Evolutionary conservation across 768 basidiomycete species (phyloP).

Genomic region (Leccinum arenicola): DNA sequence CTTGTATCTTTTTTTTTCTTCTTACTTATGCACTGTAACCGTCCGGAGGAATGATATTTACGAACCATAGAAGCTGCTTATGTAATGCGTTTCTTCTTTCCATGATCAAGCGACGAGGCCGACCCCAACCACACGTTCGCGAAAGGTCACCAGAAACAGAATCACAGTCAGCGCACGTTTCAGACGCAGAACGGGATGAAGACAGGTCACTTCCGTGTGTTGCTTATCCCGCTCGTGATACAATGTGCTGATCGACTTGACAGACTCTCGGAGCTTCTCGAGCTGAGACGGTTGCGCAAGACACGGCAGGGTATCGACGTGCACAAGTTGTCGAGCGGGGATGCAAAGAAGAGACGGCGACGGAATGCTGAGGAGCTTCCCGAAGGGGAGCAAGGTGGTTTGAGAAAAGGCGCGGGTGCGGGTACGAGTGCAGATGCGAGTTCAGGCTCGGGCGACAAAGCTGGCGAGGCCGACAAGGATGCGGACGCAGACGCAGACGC

Average conservation of each 20-base stretch:
- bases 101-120: constrained; percentile 75
- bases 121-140: constrained; percentile 49
- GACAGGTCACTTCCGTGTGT: constrained; percentile 45
- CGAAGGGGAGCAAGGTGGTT: constrained; percentile 56
- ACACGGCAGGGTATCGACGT: constrained; percentile 82
- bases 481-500: constrained; percentile 36
- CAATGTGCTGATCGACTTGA: not conserved
- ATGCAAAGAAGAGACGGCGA: constrained; percentile 69
- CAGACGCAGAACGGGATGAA: constrained; percentile 23
- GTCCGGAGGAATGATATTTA: too few species aligned
- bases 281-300: constrained; percentile 74
- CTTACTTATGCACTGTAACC: not conserved
- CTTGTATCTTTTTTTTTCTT: too few species aligned
- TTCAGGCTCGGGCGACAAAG: not conserved
- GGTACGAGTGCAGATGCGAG: constrained; percentile 10
- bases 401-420: constrained; percentile 42
- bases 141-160: constrained; percentile 42
- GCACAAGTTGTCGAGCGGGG: constrained; percentile 81
- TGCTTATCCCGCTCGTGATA: not conserved
- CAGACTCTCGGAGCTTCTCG: constrained; percentile 81
- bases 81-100: not conserved
- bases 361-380: constrained; percentile 38
- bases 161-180: constrained; percentile 3
- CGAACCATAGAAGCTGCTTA: not conserved
- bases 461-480: constrained; percentile 38